Percentiles rank a stretch among this genome's conserved stretches.
phyloP scores from a whole-genome alignment of 1,139 yeast species.

The Lodderomyces jiufengensis region DNA sequence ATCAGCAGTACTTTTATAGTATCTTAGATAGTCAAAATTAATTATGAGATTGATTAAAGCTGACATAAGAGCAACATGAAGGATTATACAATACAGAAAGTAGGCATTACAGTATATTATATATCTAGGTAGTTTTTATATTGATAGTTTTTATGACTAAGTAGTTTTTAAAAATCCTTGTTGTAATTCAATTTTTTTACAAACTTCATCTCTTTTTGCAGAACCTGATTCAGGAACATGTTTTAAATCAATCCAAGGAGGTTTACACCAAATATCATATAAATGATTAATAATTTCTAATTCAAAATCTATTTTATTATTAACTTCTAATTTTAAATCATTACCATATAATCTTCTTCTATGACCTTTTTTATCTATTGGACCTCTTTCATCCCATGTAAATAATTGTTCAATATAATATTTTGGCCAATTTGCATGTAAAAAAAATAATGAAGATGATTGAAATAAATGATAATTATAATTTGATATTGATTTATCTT shows the following conservation, averaged over 20 bases:
- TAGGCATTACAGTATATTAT: no score
- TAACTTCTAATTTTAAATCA: constrained; percentile 25
- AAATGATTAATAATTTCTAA: constrained; percentile 23
- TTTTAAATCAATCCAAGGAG: constrained; percentile 18
- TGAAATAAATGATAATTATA: constrained; percentile 29
- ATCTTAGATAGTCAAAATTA: no score
- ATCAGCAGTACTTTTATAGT: no score
- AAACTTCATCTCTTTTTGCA: constrained; percentile 22
- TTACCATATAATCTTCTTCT: constrained; percentile 30
- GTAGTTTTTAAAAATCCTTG: constrained; percentile 19
- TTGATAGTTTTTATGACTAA: neutral
- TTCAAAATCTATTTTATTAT: constrained; percentile 31
- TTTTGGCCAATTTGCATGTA: constrained; percentile 43
- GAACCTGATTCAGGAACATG: constrained; percentile 21
- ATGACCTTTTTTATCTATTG: constrained; percentile 16
- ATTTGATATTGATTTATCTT: constrained; percentile 22
- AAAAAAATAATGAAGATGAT: constrained; percentile 28
- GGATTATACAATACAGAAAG: no score
- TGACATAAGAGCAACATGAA: no score
- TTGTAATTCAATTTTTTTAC: constrained; percentile 24
- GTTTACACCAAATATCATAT: constrained; percentile 28
- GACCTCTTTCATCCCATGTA: constrained; percentile 26
- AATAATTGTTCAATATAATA: constrained; percentile 24
- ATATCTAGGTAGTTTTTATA: no score
- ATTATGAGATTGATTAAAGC: no score